Conservation (phyloP, 2,329 filamentous ascomycete genomes). For the Xylariales sp. region DNA sequence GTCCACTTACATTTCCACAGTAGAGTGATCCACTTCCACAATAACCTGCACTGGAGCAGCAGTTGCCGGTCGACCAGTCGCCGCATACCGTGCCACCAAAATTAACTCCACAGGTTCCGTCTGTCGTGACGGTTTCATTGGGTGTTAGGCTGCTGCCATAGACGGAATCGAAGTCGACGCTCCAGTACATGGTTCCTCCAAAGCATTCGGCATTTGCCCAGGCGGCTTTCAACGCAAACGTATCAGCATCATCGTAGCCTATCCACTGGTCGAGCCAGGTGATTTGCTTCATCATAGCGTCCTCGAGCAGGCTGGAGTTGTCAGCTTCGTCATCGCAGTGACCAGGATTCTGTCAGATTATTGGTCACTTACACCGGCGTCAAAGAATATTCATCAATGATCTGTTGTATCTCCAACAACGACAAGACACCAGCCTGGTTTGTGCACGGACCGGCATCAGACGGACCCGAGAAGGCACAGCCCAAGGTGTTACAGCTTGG, state of each 20-base stretch:
- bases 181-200: slow-evolving; percentile 28
- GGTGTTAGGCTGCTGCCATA: background rate
- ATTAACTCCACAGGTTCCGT: slow-evolving; percentile 1
- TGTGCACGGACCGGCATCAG: slow-evolving; percentile 23
- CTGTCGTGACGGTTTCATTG: background rate
- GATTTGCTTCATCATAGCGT: slow-evolving; percentile 21
- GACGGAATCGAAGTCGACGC: slow-evolving; percentile 22
- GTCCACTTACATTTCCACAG: too few species aligned
- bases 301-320: too few species aligned
- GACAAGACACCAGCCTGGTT: slow-evolving; percentile 24
- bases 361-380: slow-evolving; percentile 13
- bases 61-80: background rate
- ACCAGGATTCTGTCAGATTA: too few species aligned
- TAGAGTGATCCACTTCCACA: background rate
- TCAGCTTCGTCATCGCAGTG: too few species aligned
- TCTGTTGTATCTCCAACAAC: slow-evolving; percentile 22
- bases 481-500: slow-evolving; percentile 18
- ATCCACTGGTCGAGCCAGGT: slow-evolving; percentile 22
- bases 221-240: slow-evolving; percentile 17
- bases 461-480: slow-evolving; percentile 19
- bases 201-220: slow-evolving; percentile 23
- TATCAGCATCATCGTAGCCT: slow-evolving; percentile 21
- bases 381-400: slow-evolving; percentile 17
- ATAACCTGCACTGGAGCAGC: slow-evolving; percentile 1
- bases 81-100: slow-evolving; percentile 2